phyloP scores from a whole-genome alignment of 345 rosid species.

The Cochlearia excelsa region DNA sequence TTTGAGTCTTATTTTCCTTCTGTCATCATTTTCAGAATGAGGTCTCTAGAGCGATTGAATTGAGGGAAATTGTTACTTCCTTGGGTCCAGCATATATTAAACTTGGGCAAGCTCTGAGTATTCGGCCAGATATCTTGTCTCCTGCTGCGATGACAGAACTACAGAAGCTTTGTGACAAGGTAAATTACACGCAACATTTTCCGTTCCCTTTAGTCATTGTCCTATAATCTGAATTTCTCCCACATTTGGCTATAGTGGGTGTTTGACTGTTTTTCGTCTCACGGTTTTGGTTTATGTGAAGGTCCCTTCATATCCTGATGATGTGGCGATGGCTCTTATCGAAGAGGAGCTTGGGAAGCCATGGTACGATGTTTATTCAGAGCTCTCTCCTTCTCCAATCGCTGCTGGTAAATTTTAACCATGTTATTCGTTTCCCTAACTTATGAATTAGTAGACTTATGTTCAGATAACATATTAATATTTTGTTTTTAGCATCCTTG shows the following conservation, averaged over 20 bases:
- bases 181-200: slow-evolving; percentile 16
- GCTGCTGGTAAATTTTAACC: slow-evolving; percentile 68
- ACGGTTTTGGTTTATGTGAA: slow-evolving; percentile 40
- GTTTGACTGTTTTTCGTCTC: slow-evolving; percentile 9
- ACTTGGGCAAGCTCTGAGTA: slow-evolving; percentile 98
- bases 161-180: slow-evolving; percentile 99
- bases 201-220: neutral
- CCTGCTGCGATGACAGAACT: slow-evolving; percentile 92
- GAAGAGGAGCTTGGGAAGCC: slow-evolving; percentile 95
- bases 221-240: neutral
- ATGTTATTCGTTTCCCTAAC: neutral
- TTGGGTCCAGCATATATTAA: slow-evolving; percentile 98
- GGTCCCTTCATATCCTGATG: slow-evolving; percentile 99
- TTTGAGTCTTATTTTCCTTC: slow-evolving; percentile 17
- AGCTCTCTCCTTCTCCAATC: slow-evolving; percentile 88
- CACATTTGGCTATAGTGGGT: neutral
- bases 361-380: slow-evolving; percentile 80
- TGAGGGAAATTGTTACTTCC: slow-evolving; percentile 94
- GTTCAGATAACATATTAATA: slow-evolving; percentile 12
- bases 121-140: slow-evolving; percentile 93
- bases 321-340: slow-evolving; percentile 91
- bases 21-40: slow-evolving; percentile 62
- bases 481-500: slow-evolving; percentile 69
- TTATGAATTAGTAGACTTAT: slow-evolving; percentile 3
- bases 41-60: slow-evolving; percentile 90